These are phyloP conservation scores for Arxiozyma slooffiae DNA, from an alignment of 1,139 yeast genomes.

Conservation along the genomic window DNA sequence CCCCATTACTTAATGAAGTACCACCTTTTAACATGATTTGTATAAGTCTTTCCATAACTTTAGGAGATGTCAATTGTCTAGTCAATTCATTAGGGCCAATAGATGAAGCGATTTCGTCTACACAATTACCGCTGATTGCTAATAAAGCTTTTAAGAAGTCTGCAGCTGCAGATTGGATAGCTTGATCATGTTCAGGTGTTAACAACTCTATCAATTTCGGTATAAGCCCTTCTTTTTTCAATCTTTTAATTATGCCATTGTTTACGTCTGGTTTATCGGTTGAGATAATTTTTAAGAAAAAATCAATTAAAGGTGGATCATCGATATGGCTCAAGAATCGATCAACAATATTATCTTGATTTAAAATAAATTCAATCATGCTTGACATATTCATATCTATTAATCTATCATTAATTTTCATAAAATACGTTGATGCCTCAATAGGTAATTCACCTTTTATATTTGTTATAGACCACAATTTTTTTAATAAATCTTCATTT, in stretches of 20 bases:
- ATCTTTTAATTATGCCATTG: constrained; percentile 48
- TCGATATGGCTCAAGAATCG: constrained; percentile 46
- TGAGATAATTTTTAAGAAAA: constrained; percentile 49
- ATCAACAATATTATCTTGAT: constrained; percentile 45
- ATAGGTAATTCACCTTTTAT: constrained; percentile 56
- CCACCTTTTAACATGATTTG: constrained; percentile 87
- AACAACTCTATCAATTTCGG: constrained; percentile 44
- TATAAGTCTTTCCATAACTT: constrained; percentile 56
- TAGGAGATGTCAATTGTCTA: constrained; percentile 73
- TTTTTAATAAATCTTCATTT: constrained; percentile 50
- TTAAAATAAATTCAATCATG: constrained; percentile 52
- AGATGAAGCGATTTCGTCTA: constrained; percentile 61
- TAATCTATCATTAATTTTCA: constrained; percentile 88
- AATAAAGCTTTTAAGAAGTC: constrained; percentile 90
- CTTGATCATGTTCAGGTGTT: constrained; percentile 41
- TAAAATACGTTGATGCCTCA: constrained; percentile 73
- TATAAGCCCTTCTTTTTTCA: constrained; percentile 43
- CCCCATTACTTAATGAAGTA: constrained; percentile 87
- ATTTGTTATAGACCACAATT: constrained; percentile 74
- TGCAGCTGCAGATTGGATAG: constrained; percentile 87
- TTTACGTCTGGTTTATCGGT: constrained; percentile 59
- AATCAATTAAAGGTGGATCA: constrained; percentile 68
- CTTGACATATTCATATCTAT: constrained; percentile 85
- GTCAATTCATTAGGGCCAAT: constrained; percentile 96
- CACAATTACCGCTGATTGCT: constrained; percentile 85